phyloP scores from a whole-genome alignment of 345 rosid species.

The Euphorbia peplus region DNA sequence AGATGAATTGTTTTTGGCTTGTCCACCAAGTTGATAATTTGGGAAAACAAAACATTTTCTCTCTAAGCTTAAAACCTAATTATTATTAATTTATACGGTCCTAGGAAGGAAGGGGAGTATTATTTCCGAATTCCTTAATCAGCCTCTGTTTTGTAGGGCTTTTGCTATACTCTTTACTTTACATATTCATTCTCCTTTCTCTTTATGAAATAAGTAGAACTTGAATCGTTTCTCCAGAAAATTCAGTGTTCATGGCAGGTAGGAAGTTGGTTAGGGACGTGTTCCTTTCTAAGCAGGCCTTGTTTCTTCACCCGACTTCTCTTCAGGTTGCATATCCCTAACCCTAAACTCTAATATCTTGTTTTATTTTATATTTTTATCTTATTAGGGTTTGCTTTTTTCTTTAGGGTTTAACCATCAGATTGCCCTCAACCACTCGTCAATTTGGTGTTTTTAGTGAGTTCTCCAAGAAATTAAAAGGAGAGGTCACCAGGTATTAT shows the following conservation, averaged over 20 bases:
- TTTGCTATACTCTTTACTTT: too few relatives aligned
- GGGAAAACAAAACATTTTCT: too few relatives aligned
- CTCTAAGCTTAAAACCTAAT: too few relatives aligned
- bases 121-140: too few relatives aligned
- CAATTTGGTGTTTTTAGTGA: slow-evolving; percentile 72
- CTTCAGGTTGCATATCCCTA: slow-evolving; percentile 45
- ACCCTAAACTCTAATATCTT: neutral
- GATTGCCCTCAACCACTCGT: slow-evolving; percentile 41
- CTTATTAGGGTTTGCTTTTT: slow-evolving; percentile 12
- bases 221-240: neutral
- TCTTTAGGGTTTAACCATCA: slow-evolving; percentile 40
- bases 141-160: too few relatives aligned
- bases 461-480: slow-evolving; percentile 69
- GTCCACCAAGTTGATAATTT: too few relatives aligned
- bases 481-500: slow-evolving; percentile 69
- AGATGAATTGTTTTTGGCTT: too few relatives aligned
- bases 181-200: too few relatives aligned
- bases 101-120: too few relatives aligned
- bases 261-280: slow-evolving; percentile 74
- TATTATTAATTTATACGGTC: too few relatives aligned
- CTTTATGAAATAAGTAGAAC: neutral
- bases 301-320: slow-evolving; percentile 33
- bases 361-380: slow-evolving; percentile 6
- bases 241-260: slow-evolving; percentile 55
- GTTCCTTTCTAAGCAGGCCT: slow-evolving; percentile 46